A percentile compares a stretch with the other conserved stretches of the same genome.
These are phyloP conservation scores for Talaromyces sp. DNA, from an alignment of 2,329 filamentous ascomycete genomes.

Conservation along the genomic window DNA sequence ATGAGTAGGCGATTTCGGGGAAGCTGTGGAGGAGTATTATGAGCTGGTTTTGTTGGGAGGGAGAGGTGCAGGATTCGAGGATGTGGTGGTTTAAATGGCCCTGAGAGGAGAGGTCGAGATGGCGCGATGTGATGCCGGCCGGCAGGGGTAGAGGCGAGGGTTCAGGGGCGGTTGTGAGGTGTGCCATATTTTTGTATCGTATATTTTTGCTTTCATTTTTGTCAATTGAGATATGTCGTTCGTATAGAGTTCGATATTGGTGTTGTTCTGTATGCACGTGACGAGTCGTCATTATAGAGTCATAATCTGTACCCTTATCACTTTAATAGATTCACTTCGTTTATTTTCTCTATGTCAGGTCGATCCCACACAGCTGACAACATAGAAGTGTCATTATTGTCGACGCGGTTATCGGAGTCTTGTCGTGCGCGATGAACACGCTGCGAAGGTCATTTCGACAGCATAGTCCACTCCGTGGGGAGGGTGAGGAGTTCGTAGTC, in stretches of 20 bases:
- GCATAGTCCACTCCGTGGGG: too few species aligned
- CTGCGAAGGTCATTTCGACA: too few species aligned
- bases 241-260: background rate
- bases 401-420: too few species aligned
- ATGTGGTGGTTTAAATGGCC: constrained; percentile 54
- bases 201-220: background rate
- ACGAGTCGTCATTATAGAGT: constrained; percentile 9
- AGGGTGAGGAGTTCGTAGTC: too few species aligned
- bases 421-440: too few species aligned
- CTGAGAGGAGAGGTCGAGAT: constrained; percentile 51
- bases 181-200: background rate
- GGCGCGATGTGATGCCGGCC: constrained; percentile 49
- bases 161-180: constrained; percentile 14
- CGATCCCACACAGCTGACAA: too few species aligned
- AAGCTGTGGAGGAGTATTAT: constrained; percentile 62
- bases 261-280: constrained; percentile 7
- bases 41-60: constrained; percentile 27
- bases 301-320: background rate
- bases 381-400: too few species aligned
- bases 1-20: constrained; percentile 65
- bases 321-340: too few species aligned
- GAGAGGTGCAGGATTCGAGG: constrained; percentile 48
- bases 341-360: background rate
- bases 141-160: constrained; percentile 51
- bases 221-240: background rate